These are phyloP conservation scores for Dothidotthia symphoricarpi DNA, from an alignment of 2,329 filamentous ascomycete genomes.

Conservation along the genomic window DNA sequence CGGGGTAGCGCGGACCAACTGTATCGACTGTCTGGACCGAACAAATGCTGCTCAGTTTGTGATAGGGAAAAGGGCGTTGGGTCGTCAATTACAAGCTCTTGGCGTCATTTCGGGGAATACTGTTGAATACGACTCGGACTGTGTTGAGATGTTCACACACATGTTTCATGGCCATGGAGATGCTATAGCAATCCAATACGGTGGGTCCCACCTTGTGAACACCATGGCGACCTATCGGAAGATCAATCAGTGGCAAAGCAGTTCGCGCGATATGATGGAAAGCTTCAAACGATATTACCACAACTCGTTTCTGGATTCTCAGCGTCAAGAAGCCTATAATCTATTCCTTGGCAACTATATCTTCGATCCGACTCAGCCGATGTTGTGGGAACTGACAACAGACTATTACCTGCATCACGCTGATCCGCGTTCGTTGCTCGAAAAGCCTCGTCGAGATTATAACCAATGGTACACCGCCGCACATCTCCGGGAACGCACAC, in stretches of 20 bases:
- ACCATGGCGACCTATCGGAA: conserved; percentile 99
- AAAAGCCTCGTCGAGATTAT: conserved; percentile 66
- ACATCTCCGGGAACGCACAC: conserved; percentile 62
- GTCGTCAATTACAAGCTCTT: conserved; percentile 86
- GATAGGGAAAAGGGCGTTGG: conserved; percentile 89
- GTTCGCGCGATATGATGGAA: conserved; percentile 97
- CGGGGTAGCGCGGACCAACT: conserved; percentile 91
- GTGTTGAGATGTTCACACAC: conserved; percentile 91
- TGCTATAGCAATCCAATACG: conserved; percentile 96
- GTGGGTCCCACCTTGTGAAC: conserved; percentile 94
- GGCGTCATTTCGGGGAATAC: conserved; percentile 77
- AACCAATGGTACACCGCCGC: conserved; percentile 84
- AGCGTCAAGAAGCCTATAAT: conserved; percentile 96
- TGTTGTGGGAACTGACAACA: conserved; percentile 93
- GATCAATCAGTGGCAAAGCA: conserved; percentile 97
- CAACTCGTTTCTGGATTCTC: conserved; percentile 96
- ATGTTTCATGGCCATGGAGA: conserved; percentile 98
- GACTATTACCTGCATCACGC: conserved; percentile 96
- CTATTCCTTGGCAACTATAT: conserved; percentile 96
- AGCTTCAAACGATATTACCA: conserved; percentile 99
- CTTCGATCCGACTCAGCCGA: conserved; percentile 79
- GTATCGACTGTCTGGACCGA: conserved; percentile 94
- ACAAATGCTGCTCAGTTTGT: conserved; percentile 98
- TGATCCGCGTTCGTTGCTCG: conserved; percentile 71
- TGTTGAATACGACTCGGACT: conserved; percentile 92